These are phyloP conservation scores for Gonapodya prolifera DNA, from an alignment of 192 early-diverging fungal species.

Conservation along the genomic window DNA sequence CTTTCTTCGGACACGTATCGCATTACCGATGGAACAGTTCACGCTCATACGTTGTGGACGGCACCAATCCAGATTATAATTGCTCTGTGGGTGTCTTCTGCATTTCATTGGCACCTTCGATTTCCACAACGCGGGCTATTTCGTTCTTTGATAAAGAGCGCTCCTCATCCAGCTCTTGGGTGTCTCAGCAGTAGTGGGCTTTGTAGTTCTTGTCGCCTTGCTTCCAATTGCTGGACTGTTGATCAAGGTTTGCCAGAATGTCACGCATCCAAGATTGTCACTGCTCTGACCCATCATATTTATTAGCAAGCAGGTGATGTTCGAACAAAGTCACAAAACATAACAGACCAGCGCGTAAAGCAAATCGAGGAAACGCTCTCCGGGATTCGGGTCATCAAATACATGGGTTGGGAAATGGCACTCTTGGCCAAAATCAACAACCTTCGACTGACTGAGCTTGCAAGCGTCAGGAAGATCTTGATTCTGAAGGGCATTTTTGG, in stretches of 20 bases:
- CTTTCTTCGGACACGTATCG: conserved; percentile 5
- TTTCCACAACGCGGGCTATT: neutral
- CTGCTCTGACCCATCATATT: too few species aligned
- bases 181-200: neutral
- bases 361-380: conserved; percentile 4
- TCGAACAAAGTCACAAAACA: neutral
- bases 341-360: conserved; percentile 8
- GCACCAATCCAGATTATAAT: conserved; percentile 2
- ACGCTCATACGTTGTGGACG: conserved; percentile 5
- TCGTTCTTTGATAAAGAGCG: too few species aligned
- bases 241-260: neutral
- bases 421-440: neutral
- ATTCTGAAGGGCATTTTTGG: neutral
- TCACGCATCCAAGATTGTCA: too few species aligned
- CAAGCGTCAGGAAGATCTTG: neutral
- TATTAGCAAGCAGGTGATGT: neutral
- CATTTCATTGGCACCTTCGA: neutral
- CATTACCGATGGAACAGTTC: neutral
- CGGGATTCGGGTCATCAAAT: conserved; percentile 10
- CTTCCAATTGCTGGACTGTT: neutral
- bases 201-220: neutral
- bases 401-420: conserved; percentile 7
- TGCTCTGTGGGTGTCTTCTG: neutral
- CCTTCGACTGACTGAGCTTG: neutral
- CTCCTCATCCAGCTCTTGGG: conserved; percentile 3